Base-by-base conservation (phyloP, 257 asterid genomes). In the Marsdenia floribunda region DNA sequence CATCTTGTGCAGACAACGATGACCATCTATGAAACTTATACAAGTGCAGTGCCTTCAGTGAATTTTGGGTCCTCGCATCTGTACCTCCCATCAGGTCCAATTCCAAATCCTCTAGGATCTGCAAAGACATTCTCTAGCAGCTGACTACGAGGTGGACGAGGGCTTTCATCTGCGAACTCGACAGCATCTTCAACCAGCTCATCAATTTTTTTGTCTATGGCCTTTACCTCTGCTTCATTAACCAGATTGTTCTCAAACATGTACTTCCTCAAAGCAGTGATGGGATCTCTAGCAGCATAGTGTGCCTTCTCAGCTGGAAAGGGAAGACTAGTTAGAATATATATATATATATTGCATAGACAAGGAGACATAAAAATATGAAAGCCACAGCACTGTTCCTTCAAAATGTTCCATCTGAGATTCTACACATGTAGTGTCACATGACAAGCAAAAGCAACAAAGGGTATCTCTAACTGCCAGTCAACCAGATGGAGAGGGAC, bases 11-110 rank as follows among this genome's bases (percentile, higher is more conserved):
- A 59, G 65, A 65, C 82, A 46, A 74, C 15, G 8, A 10, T 53
- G 58, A 63, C 57, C 60, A 63, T 73, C 55, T 26, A 52, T 65
- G 66, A 65, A 15, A 52, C 68, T 82, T 85, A 91, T 76, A 93
- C 95, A 81, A 88, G 98, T 46, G 97, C 97, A 75, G 97, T 91
- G 79, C 98, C 98, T 80, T 94, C 87, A 3, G 98, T 94, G 82
- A 94, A 94, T 82, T 94, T 91, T 55, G 98, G 98, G 72, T 94
- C 97, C 91, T 91, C 97, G 65, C 98, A 94, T 85, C 96, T 88
- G 91, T 94, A 94, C 86, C 81, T 89, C 19, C 98, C 98, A 76
- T 91, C 96, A 14, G 98, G 97, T 68, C 97, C 97, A 61, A 91
- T 94, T 13, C 97, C 96, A 18, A 94, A 94, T 24, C 98, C 97